A percentile compares a stretch with the other conserved stretches of the same genome.
Evolutionary conservation across 1,284 basidiomycete species (phyloP).

Genomic region (Sporisorium sorghi): DNA sequence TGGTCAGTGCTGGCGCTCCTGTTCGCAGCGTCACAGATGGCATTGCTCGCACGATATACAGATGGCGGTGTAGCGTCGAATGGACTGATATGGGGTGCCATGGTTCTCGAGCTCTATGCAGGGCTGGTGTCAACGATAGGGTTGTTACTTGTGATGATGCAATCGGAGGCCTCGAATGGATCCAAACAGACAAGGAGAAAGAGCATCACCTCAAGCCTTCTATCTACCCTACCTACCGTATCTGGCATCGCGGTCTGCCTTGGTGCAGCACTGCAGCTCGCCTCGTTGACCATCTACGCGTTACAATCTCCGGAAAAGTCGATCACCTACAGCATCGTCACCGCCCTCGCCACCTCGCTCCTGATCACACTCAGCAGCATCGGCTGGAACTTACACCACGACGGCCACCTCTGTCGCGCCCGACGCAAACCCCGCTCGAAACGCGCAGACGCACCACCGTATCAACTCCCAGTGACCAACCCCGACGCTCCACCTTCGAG

Average conservation of each 20-base stretch:
- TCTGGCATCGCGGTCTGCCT: constrained; percentile 2
- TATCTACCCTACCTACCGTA: neutral
- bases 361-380: neutral
- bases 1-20: constrained; percentile 31
- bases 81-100: constrained; percentile 11
- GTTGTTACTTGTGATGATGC: constrained; percentile 16
- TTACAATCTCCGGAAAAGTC: neutral
- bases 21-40: constrained; percentile 19
- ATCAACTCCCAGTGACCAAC: neutral
- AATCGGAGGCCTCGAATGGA: neutral
- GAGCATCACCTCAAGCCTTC: neutral
- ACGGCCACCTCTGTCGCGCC: neutral
- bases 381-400: neutral
- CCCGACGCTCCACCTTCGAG: neutral
- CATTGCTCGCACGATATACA: constrained; percentile 10
- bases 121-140: constrained; percentile 12
- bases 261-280: constrained; percentile 12
- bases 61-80: neutral
- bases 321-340: neutral
- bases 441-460: neutral
- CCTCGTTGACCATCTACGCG: neutral
- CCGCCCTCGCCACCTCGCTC: neutral
- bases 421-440: neutral
- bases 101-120: constrained; percentile 30
- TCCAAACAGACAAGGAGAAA: neutral